Evolutionary conservation across 257 asterid species (phyloP), one percentile per base, ranked within the genome.

Genomic region (Solanum stenotomum): DNA sequence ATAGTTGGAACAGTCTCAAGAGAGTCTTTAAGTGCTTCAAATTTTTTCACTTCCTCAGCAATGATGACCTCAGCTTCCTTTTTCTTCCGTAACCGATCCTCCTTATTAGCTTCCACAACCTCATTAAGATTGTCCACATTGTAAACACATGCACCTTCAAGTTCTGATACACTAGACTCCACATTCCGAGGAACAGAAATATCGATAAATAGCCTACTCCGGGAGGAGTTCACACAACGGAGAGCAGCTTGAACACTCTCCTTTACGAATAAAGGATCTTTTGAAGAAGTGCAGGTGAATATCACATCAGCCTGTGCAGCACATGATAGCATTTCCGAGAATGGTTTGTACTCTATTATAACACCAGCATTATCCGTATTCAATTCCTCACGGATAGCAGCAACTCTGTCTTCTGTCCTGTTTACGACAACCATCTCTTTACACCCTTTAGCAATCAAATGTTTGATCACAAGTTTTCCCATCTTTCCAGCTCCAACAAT

Each of bases 401-500:
- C 87, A 61, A 95, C 98, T 90, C 87, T 95, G 35, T 95, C 98
- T 90, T 95, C 95, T 14, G 96, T 93, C 91, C 98, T 92, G 88
- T 95, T 96, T 78, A 93, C 93, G 68, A 96, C 95, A 40, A 95
- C 96, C 90, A 96, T 94, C 85, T 90, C 95, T 49, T 84, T 93
- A 90, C 91, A 94, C 49, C 99, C 98, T 88, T 93, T 95, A 16
- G 99, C 96, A 22, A 90, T 94, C 90, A 96, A 89, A 91, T 96
- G 99, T 88, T 91, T 95, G 92, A 96, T 93, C 75, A 95, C 98
- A 27, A 96, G 98, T 83, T 94, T 94, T 72, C 99, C 99, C 98
- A 96, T 96, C 90, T 95, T 96, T 27, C 98, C 98, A 56, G 99
- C 98, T 88, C 99, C 99, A 72, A 96, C 91, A 52, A 96, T 96